Conservation (phyloP, 176 grass and related monocot species). For the Carex parvula region DNA sequence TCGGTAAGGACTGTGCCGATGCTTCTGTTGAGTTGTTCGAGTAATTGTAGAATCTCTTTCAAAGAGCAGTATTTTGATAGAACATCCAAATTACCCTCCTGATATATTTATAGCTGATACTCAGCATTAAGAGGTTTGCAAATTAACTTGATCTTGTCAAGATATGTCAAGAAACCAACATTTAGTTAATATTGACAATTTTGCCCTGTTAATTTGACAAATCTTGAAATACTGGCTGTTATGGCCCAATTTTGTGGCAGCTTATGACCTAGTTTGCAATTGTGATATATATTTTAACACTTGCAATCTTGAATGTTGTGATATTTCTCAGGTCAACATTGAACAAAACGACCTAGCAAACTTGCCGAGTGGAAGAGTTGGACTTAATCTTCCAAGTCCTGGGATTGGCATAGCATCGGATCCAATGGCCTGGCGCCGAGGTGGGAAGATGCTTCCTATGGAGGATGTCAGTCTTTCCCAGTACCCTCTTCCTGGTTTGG, state of each 20-base stretch:
- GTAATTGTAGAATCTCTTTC: background rate
- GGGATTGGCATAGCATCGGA: constrained; percentile 76
- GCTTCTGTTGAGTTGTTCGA: background rate
- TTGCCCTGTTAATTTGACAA: background rate
- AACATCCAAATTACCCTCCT: background rate
- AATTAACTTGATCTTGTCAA: background rate
- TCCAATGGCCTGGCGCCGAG: constrained; percentile 61
- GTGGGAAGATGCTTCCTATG: constrained; percentile 65
- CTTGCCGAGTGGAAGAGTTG: background rate
- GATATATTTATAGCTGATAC: background rate
- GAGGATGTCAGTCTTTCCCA: constrained; percentile 65
- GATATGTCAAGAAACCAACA: background rate
- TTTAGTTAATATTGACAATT: background rate
- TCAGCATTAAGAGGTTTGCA: background rate
- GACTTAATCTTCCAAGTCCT: background rate
- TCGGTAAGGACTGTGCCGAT: constrained; percentile 45
- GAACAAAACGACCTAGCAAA: background rate
- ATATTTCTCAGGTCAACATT: constrained; percentile 1
- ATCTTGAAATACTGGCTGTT: background rate
- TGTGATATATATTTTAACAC: background rate
- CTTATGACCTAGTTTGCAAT: background rate
- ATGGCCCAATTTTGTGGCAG: background rate
- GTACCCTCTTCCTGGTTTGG: constrained; percentile 56
- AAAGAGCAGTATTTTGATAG: constrained; percentile 7
- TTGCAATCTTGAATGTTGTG: background rate